Evolutionary conservation across 2,329 filamentous ascomycete species (phyloP), one percentile per base, ranked within the genome.

Genomic region (Cladophialophora carrionii): DNA sequence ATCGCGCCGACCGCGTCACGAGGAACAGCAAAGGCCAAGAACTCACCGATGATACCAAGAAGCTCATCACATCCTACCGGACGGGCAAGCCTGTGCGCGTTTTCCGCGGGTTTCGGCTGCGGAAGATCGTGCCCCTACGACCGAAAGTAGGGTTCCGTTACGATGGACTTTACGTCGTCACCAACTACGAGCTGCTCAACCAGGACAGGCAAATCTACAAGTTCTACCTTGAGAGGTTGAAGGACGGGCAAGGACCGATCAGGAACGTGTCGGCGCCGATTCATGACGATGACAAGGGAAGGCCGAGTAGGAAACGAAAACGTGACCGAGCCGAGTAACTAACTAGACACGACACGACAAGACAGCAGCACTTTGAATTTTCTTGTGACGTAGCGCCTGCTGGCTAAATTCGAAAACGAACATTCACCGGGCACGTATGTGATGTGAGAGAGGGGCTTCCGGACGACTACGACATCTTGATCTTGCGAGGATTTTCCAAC

Each of bases 121-220:
- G 60, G 0, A 72, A 73, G 9, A 71, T 68, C 1, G 79, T 79
- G 20, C 66, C 62, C 0, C 84, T 79, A 60, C 76, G 80, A 0
- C 85, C 85, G 0, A 64, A 71, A 0, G 66, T 75, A 9, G 85
- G 85, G 0, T 76, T 84, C n/a, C 75, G 85, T 1, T 87, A 87
- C 59, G 85, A 87, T 71, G 85, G 85, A 0, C 72, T 87, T 0
- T 88, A 87, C 67, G 71, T 75, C 5, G 79, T 87, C 4, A 74
- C 74, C 0, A 71, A 64, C 2, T 76, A 76, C 55, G 72, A 80
- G 64, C 60, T 78, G 0, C 41, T 81, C 1, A 78, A 85, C 61
- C 37, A 69, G 3, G 69, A 72, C 12, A 79, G 76, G n/a, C 77
- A 78, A 2, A 77, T 79, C 22, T 78, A 83, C 70, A 73, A 77